Evolutionary conservation across 73 alveolate genomes (phyloP).

Genomic region (Paramecium caudatum): DNA sequence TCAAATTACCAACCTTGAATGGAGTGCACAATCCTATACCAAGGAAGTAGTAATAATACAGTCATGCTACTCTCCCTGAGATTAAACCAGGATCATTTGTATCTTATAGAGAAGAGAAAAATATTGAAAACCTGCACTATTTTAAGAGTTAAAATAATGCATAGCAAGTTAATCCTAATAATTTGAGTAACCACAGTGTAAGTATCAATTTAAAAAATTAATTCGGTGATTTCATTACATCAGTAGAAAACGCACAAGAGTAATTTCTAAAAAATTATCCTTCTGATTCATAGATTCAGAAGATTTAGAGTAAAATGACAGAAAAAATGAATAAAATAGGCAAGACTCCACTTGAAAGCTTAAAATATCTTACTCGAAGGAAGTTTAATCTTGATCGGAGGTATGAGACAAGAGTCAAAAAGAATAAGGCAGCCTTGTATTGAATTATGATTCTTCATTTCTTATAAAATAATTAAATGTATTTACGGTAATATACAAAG

Average conservation of each 20-base stretch:
- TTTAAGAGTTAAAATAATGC: not conserved
- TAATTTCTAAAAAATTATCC: slow-evolving; percentile 10
- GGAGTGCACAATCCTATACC: not conserved
- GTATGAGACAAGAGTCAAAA: not conserved
- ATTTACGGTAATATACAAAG: slow-evolving; percentile 43
- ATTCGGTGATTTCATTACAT: not conserved
- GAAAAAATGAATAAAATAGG: slow-evolving; percentile 5
- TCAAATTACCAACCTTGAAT: not conserved
- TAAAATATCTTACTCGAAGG: not conserved
- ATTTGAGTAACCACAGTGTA: not conserved
- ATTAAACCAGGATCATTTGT: not conserved
- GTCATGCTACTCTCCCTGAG: slow-evolving; percentile 14
- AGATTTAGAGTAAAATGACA: slow-evolving; percentile 4
- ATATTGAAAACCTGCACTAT: not conserved
- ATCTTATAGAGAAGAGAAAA: not conserved
- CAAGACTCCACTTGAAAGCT: slow-evolving; percentile 21
- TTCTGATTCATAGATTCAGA: not conserved
- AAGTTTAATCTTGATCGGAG: not conserved
- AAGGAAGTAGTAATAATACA: too few relatives aligned
- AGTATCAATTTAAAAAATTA: slow-evolving; percentile 29
- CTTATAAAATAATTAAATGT: slow-evolving; percentile 36
- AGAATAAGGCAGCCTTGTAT: too few relatives aligned
- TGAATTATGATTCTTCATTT: not conserved
- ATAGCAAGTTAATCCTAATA: not conserved
- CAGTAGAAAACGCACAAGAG: slow-evolving; percentile 30